Evolutionary conservation across 352 stramenopile genomes (phyloP), one percentile per base, ranked within the genome.

Genomic region (Albugo candida): DNA sequence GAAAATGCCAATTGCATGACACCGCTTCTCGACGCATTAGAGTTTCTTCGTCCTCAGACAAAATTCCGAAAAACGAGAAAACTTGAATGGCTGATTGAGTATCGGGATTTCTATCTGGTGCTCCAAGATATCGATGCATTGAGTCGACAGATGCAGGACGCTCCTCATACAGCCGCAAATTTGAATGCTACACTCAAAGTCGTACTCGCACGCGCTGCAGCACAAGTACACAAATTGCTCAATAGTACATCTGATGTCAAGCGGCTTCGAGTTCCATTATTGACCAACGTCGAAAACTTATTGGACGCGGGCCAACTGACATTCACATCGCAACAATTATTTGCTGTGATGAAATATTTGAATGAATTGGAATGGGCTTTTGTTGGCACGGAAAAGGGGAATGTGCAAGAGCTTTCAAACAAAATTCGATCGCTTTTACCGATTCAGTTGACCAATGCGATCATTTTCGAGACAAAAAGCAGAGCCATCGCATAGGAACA

Each of bases 51-150:
- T 20, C 21, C 55, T 13, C 48, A 20, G n/a, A 59, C 68, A 18
- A 39, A 54, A 13, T 35, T 47, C 8, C 59, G 75, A 12, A 52
- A 80, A 34, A 57, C 67, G 13, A 59, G 57, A 27, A 65, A 64
- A 44, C 50, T 84, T 16, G 52, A 56, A 27, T 88, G 75, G 68
- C 48, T 84, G 4, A 59, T 83, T 13, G 60, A 58, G 34, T 88
- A 83, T 55, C 69, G 75, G 4, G 73, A 88, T 50, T 63, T 84
- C 13, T 53, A 64, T 36, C 49, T 88, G 16, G 67, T 86, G 39
- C 52, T 84, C 0, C 64, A 82, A 35, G 76, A 88, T 36, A 51
- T 64, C n/a, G 51, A 68, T 42, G 63, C 67, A 5, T 59, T 83
- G 52, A 46, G 55, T 36, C 48, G 63, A 14, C 53, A 63, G 31